Evolutionary conservation across 2,329 filamentous ascomycete genomes (phyloP), one percentile per base, ranked within the genome.

Genomic region (Didymella sp.): DNA sequence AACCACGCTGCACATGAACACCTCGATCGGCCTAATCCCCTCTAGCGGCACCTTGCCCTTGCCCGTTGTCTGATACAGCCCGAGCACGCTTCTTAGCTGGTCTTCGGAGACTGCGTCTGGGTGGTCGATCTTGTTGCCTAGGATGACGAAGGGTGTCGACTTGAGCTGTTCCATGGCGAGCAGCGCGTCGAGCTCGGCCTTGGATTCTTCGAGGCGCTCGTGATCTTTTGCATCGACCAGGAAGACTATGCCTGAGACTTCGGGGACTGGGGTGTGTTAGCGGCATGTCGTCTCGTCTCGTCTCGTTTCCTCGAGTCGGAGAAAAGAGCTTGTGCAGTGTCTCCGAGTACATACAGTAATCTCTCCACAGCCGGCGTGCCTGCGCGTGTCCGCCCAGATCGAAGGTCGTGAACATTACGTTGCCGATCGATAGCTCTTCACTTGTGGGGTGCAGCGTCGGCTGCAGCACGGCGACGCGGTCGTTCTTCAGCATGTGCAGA

Each of bases 41-140:
- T 75, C 73, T 15, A 74, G 69, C 45, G 73, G 71, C 45, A 75
- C 72, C 60, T 74, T 74, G 60, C 73, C 73, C 69, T 75, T 75
- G 51, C 73, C 73, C 8, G 72, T 75, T 24, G 73, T 75, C 64
- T 98, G 94, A 81, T 96, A 98, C 73, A 99, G 81, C 62, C 95
- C 95, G 57, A 99, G 84, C 77, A 93, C 90, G 76, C 94, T 89
- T 78, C 95, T 87, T 74, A 98, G 85, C 82, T 97, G 92, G 72
- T 98, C 94, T 84, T 99, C 95, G 65, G 90, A 94, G 51, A 98
- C 89, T 62, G 95, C 95, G 69, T 96, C 90, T 51, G 93, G 93
- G 82, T 98, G 93, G 79, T 99, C 95, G 78, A 99, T 99, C 87
- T 99, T 99, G 87, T 99, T 99, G 70, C 95, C 95, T 63, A 99